Conservation (phyloP, 257 asterid genomes). For the Solanum verrucosum region DNA sequence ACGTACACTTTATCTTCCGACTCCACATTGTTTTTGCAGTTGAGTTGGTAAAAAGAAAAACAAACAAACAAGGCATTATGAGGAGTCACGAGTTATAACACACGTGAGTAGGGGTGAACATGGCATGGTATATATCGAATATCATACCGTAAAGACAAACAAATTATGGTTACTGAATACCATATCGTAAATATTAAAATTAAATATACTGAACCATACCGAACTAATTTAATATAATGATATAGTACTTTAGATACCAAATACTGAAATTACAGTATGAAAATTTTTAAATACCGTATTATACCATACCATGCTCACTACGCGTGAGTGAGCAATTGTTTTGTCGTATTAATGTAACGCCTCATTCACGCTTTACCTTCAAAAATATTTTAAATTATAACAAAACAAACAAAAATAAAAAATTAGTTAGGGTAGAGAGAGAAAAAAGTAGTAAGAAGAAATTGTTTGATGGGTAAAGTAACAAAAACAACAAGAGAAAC, state of each 20-base stretch:
- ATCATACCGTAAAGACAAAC: too few relatives aligned
- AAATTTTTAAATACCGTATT: too few relatives aligned
- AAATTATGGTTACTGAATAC: too few relatives aligned
- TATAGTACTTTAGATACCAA: too few relatives aligned
- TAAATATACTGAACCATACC: too few relatives aligned
- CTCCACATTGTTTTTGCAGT: background rate
- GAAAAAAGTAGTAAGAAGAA: background rate
- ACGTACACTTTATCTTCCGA: too few relatives aligned
- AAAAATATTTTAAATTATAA: background rate
- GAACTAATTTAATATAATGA: rapidly evolving
- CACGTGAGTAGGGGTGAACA: background rate
- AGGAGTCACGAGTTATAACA: background rate
- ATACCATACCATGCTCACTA: too few relatives aligned
- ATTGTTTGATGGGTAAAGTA: conserved; percentile 53
- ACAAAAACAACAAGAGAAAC: conserved; percentile 15
- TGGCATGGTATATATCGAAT: too few relatives aligned
- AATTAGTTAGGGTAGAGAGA: background rate
- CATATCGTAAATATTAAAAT: too few relatives aligned
- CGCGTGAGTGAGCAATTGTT: background rate
- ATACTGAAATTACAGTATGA: too few relatives aligned
- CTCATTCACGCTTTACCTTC: background rate
- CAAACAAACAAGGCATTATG: too few relatives aligned
- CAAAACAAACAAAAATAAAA: background rate
- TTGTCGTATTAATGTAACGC: background rate
- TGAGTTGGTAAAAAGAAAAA: background rate